These are phyloP conservation scores for Lithospermum erythrorhizon DNA, from an alignment of 257 asterid species.

Conservation along the genomic window DNA sequence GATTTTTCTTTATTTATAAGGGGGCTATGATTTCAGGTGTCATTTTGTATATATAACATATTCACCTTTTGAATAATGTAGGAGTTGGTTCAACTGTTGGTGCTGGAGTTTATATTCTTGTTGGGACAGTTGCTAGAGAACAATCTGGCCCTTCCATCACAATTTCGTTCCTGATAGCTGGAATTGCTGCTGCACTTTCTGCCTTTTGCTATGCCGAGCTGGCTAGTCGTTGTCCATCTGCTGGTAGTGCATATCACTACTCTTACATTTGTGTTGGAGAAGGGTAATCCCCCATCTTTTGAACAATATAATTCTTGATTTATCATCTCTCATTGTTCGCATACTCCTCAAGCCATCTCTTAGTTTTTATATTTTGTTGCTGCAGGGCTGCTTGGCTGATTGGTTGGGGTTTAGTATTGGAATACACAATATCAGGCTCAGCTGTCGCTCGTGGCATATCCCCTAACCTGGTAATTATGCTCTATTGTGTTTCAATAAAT, in stretches of 20 bases:
- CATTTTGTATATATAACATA: not conserved
- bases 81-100: slow-evolving; percentile 97
- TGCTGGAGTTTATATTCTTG: slow-evolving; percentile 91
- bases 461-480: slow-evolving; percentile 68
- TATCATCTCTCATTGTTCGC: not conserved
- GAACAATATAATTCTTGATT: not conserved
- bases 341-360: not conserved
- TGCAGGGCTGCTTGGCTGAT: slow-evolving; percentile 89
- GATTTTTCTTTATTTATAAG: too few relatives aligned
- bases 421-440: slow-evolving; percentile 93
- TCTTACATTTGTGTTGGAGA: slow-evolving; percentile 92
- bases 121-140: slow-evolving; percentile 95
- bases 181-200: slow-evolving; percentile 94
- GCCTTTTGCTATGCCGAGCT: slow-evolving; percentile 95
- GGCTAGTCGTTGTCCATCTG: slow-evolving; percentile 89
- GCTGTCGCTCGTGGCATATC: slow-evolving; percentile 99
- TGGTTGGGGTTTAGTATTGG: slow-evolving; percentile 93
- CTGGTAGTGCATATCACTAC: slow-evolving; percentile 98
- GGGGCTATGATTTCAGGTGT: too few relatives aligned
- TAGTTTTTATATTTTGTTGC: slow-evolving; percentile 10
- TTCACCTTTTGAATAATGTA: slow-evolving; percentile 17
- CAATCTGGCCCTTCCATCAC: slow-evolving; percentile 90
- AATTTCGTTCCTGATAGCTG: slow-evolving; percentile 81
- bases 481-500: not conserved
- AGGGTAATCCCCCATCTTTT: slow-evolving; percentile 37